A percentile compares a stretch with the other conserved stretches of the same genome.
phyloP scores from a whole-genome alignment of 345 rosid genomes.

The Eucalyptus victrix region DNA sequence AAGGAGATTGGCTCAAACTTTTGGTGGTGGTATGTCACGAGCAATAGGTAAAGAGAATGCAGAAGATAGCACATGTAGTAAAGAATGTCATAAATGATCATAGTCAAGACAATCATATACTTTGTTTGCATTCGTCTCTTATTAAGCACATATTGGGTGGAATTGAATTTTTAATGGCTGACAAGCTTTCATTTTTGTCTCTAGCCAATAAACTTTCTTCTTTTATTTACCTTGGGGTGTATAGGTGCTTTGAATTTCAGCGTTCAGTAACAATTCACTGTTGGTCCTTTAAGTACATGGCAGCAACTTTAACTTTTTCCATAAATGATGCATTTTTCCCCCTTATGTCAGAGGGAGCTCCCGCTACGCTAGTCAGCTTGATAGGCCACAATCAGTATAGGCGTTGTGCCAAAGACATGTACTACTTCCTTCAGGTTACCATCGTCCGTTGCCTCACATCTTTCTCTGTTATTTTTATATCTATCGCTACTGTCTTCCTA shows the following conservation, averaged over 20 bases:
- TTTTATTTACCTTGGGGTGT: neutral
- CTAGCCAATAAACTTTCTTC: neutral
- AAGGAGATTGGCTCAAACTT: neutral
- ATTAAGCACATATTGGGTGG: neutral
- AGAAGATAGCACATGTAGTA: neutral
- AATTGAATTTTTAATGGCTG: neutral
- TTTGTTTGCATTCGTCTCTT: neutral
- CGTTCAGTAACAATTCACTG: neutral
- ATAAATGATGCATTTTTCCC: neutral
- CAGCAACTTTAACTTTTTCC: neutral
- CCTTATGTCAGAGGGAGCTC: slow-evolving; percentile 72
- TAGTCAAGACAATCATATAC: neutral
- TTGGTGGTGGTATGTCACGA: neutral
- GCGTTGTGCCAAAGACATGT: slow-evolving; percentile 90
- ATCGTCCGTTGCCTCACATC: neutral
- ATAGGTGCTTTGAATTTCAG: neutral
- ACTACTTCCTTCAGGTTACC: slow-evolving; percentile 85
- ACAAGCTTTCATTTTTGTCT: neutral
- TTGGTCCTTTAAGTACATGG: neutral
- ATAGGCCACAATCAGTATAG: slow-evolving; percentile 86
- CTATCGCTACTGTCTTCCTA: neutral
- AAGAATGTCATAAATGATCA: neutral
- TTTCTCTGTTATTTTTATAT: neutral
- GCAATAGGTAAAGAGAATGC: neutral
- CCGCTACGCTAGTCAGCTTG: slow-evolving; percentile 80